phyloP scores from a whole-genome alignment of 108 stramenopile species.

The Asterionellopsis glacialis region DNA sequence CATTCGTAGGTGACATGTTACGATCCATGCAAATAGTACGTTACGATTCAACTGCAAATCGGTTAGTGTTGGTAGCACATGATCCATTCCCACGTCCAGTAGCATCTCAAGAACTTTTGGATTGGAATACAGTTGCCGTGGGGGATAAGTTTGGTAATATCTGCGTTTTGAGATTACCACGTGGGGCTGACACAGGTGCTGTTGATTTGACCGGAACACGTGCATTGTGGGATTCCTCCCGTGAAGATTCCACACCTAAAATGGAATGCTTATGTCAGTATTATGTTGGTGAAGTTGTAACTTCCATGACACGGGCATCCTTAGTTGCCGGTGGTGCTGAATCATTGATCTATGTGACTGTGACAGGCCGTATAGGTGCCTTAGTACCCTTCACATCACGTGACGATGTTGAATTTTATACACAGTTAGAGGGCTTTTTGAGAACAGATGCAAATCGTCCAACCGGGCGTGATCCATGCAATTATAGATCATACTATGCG shows the following conservation, averaged over 20 bases:
- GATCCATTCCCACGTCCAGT: conserved; percentile 86
- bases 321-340: conserved; percentile 87
- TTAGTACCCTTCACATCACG: conserved; percentile 88
- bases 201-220: conserved; percentile 70
- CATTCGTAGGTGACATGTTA: conserved; percentile 87
- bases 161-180: conserved; percentile 83
- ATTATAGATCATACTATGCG: conserved; percentile 91
- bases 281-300: conserved; percentile 93
- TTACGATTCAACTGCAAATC: conserved; percentile 81
- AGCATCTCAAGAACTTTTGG: conserved; percentile 86
- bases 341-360: conserved; percentile 90
- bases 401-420: conserved; percentile 94
- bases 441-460: conserved; percentile 72
- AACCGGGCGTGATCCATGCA: conserved; percentile 90
- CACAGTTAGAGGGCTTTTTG: conserved; percentile 86
- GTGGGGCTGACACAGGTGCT: conserved; percentile 69
- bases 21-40: conserved; percentile 89
- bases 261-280: conserved; percentile 81
- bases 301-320: conserved; percentile 84
- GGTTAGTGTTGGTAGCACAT: conserved; percentile 84
- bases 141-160: conserved; percentile 98
- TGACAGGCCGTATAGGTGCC: conserved; percentile 91
- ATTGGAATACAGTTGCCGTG: conserved; percentile 95
- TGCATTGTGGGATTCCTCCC: conserved; percentile 68
- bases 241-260: conserved; percentile 71